Base-by-base conservation (phyloP, 176 grass and related monocot species). In the Tuctoria greenei region DNA sequence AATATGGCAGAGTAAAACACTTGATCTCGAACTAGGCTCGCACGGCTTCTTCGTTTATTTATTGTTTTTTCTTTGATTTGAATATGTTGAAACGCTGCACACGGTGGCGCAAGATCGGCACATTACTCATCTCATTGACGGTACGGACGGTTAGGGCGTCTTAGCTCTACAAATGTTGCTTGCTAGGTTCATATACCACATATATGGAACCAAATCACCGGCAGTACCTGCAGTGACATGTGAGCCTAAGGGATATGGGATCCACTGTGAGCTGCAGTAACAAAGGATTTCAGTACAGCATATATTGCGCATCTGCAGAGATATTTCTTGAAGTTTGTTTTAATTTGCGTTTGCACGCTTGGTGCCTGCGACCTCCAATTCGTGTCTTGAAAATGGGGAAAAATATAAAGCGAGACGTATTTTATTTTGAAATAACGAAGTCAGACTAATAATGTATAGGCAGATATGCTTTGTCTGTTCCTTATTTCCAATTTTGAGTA, bases 281-380 rank as follows among this genome's bases (percentile, higher is more conserved):
- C n/a, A n/a, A n/a, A n/a, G n/a, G n/a, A n/a, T n/a, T n/a, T n/a
- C n/a, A n/a, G n/a, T n/a, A n/a, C 42, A 47, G 66, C 28, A 62
- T 10, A 13, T 58, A 25, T 8, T 66, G 40, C 54, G 18, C 7
- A 25, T 20, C 12, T 17, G 20, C 28, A 12, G 41, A 35, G 50
- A 44, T 44, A 46, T 65, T 13, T 57, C 54, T 35, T 69, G 9
- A 47, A 71, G 78, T 36, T 61, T 49, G 55, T 80, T 26, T 26
- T 71, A 31, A 44, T 40, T 20, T 61, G 73, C 41, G n/a, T 12
- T n/a, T n/a, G 66, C 66, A 64, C 79, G 69, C 44, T 15, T n/a
- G 57, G 43, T 34, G 62, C 73, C 65, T 83, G 73, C 69, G 47
- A 65, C 23, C 64, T 77, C 12, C 60, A 38, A 45, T 31, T 12